Evolutionary conservation across 2,329 filamentous ascomycete species (phyloP), one percentile per base, ranked within the genome.

Genomic region (Esteya vermicola): DNA sequence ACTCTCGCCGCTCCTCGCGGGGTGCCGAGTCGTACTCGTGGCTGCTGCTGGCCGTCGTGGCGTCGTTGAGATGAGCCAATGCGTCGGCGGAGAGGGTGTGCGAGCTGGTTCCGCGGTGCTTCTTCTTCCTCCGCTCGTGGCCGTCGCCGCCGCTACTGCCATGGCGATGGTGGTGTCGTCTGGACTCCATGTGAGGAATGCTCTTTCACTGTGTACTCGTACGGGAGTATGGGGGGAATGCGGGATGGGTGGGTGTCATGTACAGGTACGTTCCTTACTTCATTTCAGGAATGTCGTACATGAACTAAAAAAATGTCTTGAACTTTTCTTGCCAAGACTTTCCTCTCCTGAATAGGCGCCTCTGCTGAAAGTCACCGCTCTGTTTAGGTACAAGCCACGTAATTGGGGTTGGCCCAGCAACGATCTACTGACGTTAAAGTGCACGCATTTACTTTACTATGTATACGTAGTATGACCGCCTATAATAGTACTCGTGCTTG

Each of bases 31-130:
- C n/a, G n/a, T n/a, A n/a, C n/a, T n/a, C 16, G 14, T 34, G 19
- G 9, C 23, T 28, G 20, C 31, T 10, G 19, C 16, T 32, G 20
- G 27, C 23, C 20, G 23, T 28, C 26, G 32, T 27, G 36, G 37
- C 27, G 18, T 36, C 27, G 33, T 39, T 42, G 36, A 38, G 39
- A 34, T 35, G 40, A 18, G 34, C 40, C 30, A 42, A 32, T 33
- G 45, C 44, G 22, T 41, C 43, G 33, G 20, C 43, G 12, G 36
- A 38, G 3, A 38, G 36, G 6, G 26, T 20, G 10, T 33, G 36
- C 21, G 20, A 21, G n/a, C 19, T 21, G 23, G 26, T 19, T 34
- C 23, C 20, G 12, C 20, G 27, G 32, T 16, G 12, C 14, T 35
- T 35, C 32, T 34, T 34, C n/a, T 25, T 35, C 9, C 25, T 25